Evolutionary conservation across 352 stramenopile genomes (phyloP).

Genomic region (Poterioochromonas sp.): DNA sequence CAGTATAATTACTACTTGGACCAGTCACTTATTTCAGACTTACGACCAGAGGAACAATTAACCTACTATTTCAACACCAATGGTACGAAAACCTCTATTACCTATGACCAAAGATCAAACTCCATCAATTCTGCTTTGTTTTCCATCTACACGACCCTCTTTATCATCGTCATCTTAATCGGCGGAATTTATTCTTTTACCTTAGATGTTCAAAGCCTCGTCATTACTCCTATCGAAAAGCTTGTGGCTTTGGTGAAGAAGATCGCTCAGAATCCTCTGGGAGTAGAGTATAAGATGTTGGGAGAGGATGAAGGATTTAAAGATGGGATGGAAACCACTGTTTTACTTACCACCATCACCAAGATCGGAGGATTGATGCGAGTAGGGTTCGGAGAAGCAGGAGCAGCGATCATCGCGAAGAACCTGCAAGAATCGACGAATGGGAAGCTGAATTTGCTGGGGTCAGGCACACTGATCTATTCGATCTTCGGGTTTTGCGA

Average conservation of each 20-base stretch:
- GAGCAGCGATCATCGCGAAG: constrained; percentile 89
- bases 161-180: no score
- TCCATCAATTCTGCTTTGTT: no score
- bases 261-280: constrained; percentile 64
- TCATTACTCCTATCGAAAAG: constrained; percentile 89
- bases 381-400: constrained; percentile 74
- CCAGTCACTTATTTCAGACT: no score
- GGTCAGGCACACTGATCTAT: constrained; percentile 62
- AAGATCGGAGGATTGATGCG: constrained; percentile 84
- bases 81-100: no score
- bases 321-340: constrained; percentile 77
- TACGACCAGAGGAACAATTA: no score
- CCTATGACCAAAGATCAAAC: no score
- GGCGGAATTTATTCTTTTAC: constrained; percentile 10
- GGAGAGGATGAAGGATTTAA: constrained; percentile 52
- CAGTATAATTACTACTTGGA: no score
- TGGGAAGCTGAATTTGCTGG: constrained; percentile 81
- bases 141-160: no score
- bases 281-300: constrained; percentile 49
- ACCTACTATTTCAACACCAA: no score
- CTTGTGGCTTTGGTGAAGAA: constrained; percentile 75
- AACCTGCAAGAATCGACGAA: constrained; percentile 69
- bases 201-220: constrained; percentile 77
- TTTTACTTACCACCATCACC: constrained; percentile 85
- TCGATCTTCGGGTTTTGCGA: constrained; percentile 74